phyloP scores from a whole-genome alignment of 306 rosid species.

The Ormosia semicastrata region DNA sequence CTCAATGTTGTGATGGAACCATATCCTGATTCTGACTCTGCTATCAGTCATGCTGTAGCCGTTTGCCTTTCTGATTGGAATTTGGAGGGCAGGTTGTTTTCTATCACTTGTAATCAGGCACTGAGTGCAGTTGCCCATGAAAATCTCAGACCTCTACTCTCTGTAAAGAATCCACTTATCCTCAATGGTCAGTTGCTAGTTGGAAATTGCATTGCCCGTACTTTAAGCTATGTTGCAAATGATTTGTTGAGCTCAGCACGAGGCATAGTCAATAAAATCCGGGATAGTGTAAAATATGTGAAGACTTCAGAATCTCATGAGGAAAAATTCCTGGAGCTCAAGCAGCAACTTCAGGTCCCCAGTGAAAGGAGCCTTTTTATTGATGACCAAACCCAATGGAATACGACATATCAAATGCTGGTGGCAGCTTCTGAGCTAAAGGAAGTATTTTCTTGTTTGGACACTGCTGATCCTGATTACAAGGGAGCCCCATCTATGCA shows the following conservation, averaged over 20 bases:
- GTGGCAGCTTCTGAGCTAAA: constrained; percentile 76
- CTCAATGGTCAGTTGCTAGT: constrained; percentile 78
- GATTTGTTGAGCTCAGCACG: constrained; percentile 58
- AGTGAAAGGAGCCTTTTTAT: constrained; percentile 69
- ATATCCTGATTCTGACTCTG: constrained; percentile 75
- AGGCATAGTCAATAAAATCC: constrained; percentile 58
- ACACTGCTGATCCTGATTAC: constrained; percentile 84
- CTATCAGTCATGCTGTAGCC: constrained; percentile 81
- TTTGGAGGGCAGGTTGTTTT: constrained; percentile 75
- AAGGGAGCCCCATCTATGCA: constrained; percentile 69
- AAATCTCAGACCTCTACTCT: constrained; percentile 74
- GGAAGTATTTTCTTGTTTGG: constrained; percentile 86
- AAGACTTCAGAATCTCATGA: constrained; percentile 85
- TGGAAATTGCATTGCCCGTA: constrained; percentile 79
- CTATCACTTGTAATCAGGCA: constrained; percentile 60
- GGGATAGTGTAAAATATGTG: constrained; percentile 81
- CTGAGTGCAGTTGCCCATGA: constrained; percentile 55
- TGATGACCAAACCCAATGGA: constrained; percentile 85
- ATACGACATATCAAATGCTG: constrained; percentile 89
- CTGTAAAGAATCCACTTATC: constrained; percentile 75
- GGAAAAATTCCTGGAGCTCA: constrained; percentile 78
- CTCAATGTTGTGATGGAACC: constrained; percentile 98
- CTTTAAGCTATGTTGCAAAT: constrained; percentile 65
- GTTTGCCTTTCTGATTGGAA: constrained; percentile 92
- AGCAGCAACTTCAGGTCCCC: constrained; percentile 86